These are phyloP conservation scores for Viola pubescens DNA, from an alignment of 441 rosid species.

Conservation along the genomic window DNA sequence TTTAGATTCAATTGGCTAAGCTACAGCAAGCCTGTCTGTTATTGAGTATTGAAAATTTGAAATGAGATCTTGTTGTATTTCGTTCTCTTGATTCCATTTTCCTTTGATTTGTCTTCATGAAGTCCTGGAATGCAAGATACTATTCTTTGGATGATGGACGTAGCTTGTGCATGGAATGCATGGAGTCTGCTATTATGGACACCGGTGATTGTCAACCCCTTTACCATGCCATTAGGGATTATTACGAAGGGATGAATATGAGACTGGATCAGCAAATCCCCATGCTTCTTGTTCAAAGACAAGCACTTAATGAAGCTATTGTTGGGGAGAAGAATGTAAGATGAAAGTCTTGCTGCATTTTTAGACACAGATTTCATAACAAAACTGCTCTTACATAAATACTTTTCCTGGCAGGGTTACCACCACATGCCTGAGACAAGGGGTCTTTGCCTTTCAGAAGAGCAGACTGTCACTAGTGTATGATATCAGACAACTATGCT, in stretches of 20 bases:
- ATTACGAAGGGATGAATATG: constrained; percentile 86
- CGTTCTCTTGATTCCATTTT: background rate
- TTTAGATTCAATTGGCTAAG: background rate
- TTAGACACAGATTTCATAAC: background rate
- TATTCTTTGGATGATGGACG: constrained; percentile 72
- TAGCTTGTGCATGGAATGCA: constrained; percentile 70
- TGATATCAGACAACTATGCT: constrained; percentile 16
- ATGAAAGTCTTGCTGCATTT: background rate
- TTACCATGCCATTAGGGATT: constrained; percentile 78
- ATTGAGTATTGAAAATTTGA: no score
- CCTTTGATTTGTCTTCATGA: constrained; percentile 5
- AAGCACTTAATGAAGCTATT: constrained; percentile 82
- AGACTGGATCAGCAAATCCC: constrained; percentile 83
- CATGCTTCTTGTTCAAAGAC: constrained; percentile 83
- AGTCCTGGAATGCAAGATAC: constrained; percentile 70
- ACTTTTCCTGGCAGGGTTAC: constrained; percentile 46
- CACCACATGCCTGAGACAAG: constrained; percentile 96
- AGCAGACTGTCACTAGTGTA: constrained; percentile 88
- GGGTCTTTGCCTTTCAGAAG: constrained; percentile 89
- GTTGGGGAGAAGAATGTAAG: constrained; percentile 76
- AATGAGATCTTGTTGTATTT: background rate
- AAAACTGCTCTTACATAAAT: constrained; percentile 11
- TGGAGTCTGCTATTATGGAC: constrained; percentile 82
- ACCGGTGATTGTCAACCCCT: constrained; percentile 88
- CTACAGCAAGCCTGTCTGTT: no score